Conservation (phyloP, 352 stramenopile species). For the Phytophthora pisi region DNA sequence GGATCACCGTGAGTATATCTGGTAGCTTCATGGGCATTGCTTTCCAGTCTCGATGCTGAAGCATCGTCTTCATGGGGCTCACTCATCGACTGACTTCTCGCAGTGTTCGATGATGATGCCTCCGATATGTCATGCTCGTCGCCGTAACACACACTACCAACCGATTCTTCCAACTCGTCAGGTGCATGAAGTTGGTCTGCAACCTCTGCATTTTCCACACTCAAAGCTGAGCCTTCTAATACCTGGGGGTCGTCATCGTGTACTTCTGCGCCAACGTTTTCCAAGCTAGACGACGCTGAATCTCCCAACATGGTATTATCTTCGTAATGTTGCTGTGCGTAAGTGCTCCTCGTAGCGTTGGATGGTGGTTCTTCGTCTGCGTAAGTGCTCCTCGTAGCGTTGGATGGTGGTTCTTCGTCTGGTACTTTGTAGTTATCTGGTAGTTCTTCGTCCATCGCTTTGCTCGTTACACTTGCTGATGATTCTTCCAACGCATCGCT, state of each 20-base stretch:
- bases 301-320: conserved; percentile 6
- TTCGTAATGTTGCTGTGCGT: neutral
- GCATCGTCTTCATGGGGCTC: too few species aligned
- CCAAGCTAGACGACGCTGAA: conserved; percentile 1
- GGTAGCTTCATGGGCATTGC: too few species aligned
- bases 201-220: neutral
- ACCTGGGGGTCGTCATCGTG: neutral
- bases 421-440: neutral
- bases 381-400: neutral
- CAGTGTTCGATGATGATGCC: neutral
- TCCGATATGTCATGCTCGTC: neutral
- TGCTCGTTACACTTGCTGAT: neutral
- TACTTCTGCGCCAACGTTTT: neutral
- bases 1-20: neutral
- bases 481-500: conserved; percentile 1
- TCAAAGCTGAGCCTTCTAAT: conserved; percentile 6
- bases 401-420: conserved; percentile 4
- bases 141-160: neutral
- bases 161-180: conserved; percentile 8
- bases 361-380: conserved; percentile 1
- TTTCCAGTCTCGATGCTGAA: too few species aligned
- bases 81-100: too few species aligned
- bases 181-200: neutral
- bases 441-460: neutral
- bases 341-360: neutral